Conservation (phyloP, 1,284 basidiomycete genomes). For the Omphalotus olearius region DNA sequence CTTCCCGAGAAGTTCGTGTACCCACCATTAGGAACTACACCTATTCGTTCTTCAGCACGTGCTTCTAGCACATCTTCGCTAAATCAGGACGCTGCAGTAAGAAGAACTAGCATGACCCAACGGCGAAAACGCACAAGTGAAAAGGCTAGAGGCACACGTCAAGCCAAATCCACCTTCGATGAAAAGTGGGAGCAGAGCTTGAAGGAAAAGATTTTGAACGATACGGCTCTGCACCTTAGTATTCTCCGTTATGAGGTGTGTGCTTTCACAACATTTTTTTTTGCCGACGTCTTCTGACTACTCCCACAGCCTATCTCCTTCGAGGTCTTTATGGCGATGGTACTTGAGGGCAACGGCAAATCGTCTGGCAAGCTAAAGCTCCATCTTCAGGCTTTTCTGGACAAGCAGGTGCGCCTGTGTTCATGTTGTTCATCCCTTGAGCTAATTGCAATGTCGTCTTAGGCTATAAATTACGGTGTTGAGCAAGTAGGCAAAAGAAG, state of each 20-base stretch:
- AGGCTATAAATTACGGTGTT: slow-evolving; percentile 46
- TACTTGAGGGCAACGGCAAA: slow-evolving; percentile 21
- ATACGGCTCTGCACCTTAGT: slow-evolving; percentile 45
- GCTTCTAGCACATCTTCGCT: neutral
- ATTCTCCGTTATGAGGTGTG: slow-evolving; percentile 62
- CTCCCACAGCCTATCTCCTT: slow-evolving; percentile 54
- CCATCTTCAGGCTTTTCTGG: slow-evolving; percentile 49
- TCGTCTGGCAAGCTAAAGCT: slow-evolving; percentile 32
- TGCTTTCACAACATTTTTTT: neutral
- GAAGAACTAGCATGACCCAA: neutral
- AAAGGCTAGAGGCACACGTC: slow-evolving; percentile 8
- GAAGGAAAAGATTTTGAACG: slow-evolving; percentile 37
- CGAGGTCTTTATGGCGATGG: slow-evolving; percentile 44
- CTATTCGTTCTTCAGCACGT: too few species aligned
- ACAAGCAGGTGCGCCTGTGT: slow-evolving; percentile 43
- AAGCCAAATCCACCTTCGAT: slow-evolving; percentile 23
- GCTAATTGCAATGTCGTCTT: neutral
- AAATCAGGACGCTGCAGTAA: neutral
- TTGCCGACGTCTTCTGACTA: neutral
- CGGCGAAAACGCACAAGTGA: slow-evolving; percentile 7
- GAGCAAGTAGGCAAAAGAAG: slow-evolving; percentile 21
- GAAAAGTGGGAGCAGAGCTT: slow-evolving; percentile 38
- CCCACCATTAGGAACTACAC: too few species aligned
- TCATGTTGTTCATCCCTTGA: neutral
- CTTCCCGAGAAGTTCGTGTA: neutral